Conservation (phyloP, 2,329 filamentous ascomycete genomes). For the Colletotrichum scovillei region DNA sequence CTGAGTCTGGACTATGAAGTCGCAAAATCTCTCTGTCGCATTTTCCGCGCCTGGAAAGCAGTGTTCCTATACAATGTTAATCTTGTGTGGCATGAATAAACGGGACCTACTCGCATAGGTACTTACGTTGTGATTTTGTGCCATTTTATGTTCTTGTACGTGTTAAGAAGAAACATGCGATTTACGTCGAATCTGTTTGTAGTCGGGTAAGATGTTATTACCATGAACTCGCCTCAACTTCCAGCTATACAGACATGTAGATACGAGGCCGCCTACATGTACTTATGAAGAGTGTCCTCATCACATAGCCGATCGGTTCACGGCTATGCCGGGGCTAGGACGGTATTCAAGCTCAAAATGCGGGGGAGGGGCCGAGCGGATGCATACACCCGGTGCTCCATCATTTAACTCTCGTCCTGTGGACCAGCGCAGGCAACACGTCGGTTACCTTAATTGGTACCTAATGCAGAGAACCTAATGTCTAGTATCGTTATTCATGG, state of each 20-base stretch:
- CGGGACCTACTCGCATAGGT: background rate
- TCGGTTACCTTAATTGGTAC: background rate
- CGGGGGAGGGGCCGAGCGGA: background rate
- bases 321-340: background rate
- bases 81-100: background rate
- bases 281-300: background rate
- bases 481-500: too few species aligned
- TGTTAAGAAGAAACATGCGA: background rate
- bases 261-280: background rate
- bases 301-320: background rate
- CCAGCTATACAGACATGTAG: background rate
- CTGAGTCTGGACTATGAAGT: background rate
- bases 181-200: background rate
- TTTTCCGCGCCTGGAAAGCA: background rate
- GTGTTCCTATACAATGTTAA: background rate
- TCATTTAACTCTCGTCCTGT: background rate
- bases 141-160: background rate
- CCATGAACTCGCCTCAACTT: background rate
- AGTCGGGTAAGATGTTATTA: background rate
- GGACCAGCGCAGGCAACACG: background rate
- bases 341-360: background rate
- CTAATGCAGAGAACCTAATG: too few species aligned
- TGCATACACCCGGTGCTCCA: background rate
- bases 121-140: background rate
- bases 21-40: conserved; percentile 10